phyloP scores from a whole-genome alignment of 2,329 filamentous ascomycete genomes.

The Blumeria hordei region DNA sequence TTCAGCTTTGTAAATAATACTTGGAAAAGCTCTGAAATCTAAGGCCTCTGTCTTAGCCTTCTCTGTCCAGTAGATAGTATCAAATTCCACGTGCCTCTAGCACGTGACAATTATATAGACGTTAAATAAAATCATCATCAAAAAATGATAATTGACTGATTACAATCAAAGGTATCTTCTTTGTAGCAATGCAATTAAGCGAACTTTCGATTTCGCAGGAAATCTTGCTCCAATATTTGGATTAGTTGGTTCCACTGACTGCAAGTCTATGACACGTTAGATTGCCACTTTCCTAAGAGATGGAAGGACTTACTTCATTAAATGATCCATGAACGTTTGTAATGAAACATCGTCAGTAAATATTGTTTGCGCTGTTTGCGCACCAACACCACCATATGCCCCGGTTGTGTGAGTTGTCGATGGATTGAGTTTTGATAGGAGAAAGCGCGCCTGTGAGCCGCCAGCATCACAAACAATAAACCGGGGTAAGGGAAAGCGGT shows the following conservation, averaged over 20 bases:
- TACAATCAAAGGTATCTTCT: too few relatives aligned
- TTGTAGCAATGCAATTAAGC: too few relatives aligned
- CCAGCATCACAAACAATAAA: slow-evolving; percentile 99
- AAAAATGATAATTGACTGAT: too few relatives aligned
- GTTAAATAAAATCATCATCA: slow-evolving; percentile 1
- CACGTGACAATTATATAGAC: not conserved
- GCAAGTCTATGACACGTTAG: slow-evolving; percentile 22
- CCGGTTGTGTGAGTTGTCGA: slow-evolving; percentile 90
- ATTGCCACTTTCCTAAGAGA: not conserved
- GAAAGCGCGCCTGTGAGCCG: slow-evolving; percentile 88
- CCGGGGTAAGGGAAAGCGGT: slow-evolving; percentile 89
- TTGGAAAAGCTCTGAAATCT: not conserved
- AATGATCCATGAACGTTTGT: slow-evolving; percentile 97
- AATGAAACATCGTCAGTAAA: slow-evolving; percentile 97
- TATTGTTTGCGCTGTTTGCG: slow-evolving; percentile 82
- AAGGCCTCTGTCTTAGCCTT: not conserved
- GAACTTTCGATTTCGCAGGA: too few relatives aligned
- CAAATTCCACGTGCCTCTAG: not conserved
- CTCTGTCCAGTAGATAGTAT: not conserved
- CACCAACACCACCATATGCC: slow-evolving; percentile 67
- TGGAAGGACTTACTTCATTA: slow-evolving; percentile 69
- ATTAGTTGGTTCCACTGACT: slow-evolving; percentile 36
- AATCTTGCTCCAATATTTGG: too few relatives aligned
- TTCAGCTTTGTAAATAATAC: not conserved
- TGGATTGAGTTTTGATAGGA: slow-evolving; percentile 90